These are phyloP conservation scores for Clohesyomyces aquaticus DNA, from an alignment of 495 filamentous ascomycete genomes.

Conservation along the genomic window DNA sequence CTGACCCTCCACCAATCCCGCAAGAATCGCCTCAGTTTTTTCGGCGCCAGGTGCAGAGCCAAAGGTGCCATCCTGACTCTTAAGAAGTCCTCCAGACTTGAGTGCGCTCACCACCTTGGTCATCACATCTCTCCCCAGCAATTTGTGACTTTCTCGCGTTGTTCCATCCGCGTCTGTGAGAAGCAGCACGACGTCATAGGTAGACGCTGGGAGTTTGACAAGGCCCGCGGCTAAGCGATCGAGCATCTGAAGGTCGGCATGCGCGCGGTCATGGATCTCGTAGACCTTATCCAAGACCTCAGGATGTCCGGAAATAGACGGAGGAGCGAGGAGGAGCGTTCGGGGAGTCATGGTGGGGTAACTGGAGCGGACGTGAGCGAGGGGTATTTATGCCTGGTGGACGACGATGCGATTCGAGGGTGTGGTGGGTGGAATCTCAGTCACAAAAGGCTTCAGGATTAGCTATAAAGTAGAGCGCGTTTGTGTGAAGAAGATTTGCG, in stretches of 20 bases:
- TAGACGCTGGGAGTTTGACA: constrained; percentile 71
- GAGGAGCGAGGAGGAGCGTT: constrained; percentile 72
- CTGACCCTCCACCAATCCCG: constrained; percentile 65
- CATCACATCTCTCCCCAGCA: constrained; percentile 71
- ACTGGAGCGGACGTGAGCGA: too few relatives aligned
- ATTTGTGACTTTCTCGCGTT: constrained; percentile 60
- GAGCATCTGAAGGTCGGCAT: constrained; percentile 95
- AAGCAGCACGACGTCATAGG: constrained; percentile 86
- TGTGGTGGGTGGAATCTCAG: not conserved
- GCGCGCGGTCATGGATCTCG: constrained; percentile 66
- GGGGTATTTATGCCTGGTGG: too few relatives aligned
- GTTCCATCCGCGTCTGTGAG: constrained; percentile 73
- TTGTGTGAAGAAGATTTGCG: not conserved
- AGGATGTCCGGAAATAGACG: constrained; percentile 72
- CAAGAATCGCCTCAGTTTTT: constrained; percentile 74
- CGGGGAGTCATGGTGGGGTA: constrained; percentile 45
- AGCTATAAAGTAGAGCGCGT: not conserved
- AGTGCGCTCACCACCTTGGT: constrained; percentile 66
- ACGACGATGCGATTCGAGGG: too few relatives aligned
- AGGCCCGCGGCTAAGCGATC: constrained; percentile 87
- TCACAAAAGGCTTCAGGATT: not conserved
- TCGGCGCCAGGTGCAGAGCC: constrained; percentile 53
- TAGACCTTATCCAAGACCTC: constrained; percentile 62
- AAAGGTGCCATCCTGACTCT: constrained; percentile 68
- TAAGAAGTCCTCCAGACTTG: constrained; percentile 70